Conservation (phyloP, 163 green algal species). For the Prototheca stagnorum region DNA sequence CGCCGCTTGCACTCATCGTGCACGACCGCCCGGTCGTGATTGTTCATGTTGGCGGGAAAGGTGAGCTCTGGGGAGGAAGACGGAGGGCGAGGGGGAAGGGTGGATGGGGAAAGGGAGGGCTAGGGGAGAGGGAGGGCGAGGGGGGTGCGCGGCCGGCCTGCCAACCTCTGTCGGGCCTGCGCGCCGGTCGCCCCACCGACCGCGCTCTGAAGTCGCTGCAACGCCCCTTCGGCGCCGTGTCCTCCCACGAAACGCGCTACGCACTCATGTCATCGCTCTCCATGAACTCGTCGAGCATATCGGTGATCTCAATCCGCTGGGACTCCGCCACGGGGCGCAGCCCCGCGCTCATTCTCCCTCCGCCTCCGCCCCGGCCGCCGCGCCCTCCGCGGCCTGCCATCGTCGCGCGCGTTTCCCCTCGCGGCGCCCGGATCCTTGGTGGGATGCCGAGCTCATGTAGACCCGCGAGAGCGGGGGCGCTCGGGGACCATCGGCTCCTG, state of each 20-base stretch:
- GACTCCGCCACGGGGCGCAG: slow-evolving; percentile 39
- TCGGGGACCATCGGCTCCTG: too few species aligned
- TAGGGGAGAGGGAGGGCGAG: neutral
- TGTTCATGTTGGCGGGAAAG: slow-evolving; percentile 50
- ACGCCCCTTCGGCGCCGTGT: too few species aligned
- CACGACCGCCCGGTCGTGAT: slow-evolving; percentile 62
- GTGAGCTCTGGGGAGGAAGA: slow-evolving; percentile 20
- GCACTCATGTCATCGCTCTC: slow-evolving; percentile 21
- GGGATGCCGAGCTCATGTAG: too few species aligned
- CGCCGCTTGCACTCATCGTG: slow-evolving; percentile 52
- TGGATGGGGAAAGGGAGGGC: neutral
- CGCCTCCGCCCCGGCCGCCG: neutral
- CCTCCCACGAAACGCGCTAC: too few species aligned
- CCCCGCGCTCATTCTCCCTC: slow-evolving; percentile 19
- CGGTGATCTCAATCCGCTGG: slow-evolving; percentile 29
- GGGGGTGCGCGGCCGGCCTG: neutral
- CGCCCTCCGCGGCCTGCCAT: too few species aligned
- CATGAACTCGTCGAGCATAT: slow-evolving; percentile 36
- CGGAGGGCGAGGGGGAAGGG: neutral
- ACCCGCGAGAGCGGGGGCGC: too few species aligned
- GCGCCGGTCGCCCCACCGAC: neutral
- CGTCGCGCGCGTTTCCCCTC: too few species aligned
- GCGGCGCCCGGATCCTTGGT: too few species aligned
- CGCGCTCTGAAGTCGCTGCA: neutral
- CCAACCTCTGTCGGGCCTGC: neutral